These are phyloP conservation scores for Saururus chinensis DNA, from an alignment of 164 flowering plant genomes.

Conservation along the genomic window DNA sequence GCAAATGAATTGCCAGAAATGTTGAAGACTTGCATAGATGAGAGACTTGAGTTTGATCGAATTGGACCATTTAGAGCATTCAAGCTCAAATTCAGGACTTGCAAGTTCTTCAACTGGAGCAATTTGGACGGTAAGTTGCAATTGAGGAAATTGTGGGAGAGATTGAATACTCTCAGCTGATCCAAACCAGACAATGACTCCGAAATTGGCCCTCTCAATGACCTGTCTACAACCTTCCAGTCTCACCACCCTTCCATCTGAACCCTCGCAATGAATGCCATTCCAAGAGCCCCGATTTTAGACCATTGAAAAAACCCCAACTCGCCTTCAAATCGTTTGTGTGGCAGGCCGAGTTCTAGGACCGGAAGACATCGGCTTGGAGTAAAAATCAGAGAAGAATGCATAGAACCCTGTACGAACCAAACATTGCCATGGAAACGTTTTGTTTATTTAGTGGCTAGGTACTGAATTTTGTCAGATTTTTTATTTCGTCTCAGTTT, in stretches of 20 bases:
- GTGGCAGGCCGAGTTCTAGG: conserved; percentile 7
- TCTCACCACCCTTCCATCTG: conserved; percentile 23
- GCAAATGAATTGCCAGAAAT: conserved; percentile 50
- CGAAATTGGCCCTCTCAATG: conserved; percentile 45
- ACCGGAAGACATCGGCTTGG: conserved; percentile 4
- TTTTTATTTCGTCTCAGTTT: no score
- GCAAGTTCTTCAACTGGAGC: conserved; percentile 41
- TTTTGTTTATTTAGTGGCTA: no score
- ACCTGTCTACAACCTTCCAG: conserved; percentile 32
- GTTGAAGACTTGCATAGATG: conserved; percentile 35
- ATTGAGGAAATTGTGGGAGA: conserved; percentile 46
- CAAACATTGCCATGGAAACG: neutral
- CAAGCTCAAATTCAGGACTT: conserved; percentile 64
- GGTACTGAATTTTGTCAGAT: no score
- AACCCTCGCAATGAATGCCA: conserved; percentile 44
- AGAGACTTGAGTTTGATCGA: conserved; percentile 24
- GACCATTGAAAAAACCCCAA: conserved; percentile 5
- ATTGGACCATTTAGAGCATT: conserved; percentile 42
- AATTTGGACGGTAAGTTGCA: conserved; percentile 43
- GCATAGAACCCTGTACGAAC: neutral
- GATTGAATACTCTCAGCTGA: conserved; percentile 46
- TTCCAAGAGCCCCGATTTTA: conserved; percentile 21
- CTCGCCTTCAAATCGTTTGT: conserved; percentile 13
- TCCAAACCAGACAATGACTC: conserved; percentile 37
- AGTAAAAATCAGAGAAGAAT: neutral